Percentiles rank a stretch among this genome's conserved stretches.
These are phyloP conservation scores for Suillus placidus DNA, from an alignment of 768 basidiomycete genomes.

Conservation along the genomic window DNA sequence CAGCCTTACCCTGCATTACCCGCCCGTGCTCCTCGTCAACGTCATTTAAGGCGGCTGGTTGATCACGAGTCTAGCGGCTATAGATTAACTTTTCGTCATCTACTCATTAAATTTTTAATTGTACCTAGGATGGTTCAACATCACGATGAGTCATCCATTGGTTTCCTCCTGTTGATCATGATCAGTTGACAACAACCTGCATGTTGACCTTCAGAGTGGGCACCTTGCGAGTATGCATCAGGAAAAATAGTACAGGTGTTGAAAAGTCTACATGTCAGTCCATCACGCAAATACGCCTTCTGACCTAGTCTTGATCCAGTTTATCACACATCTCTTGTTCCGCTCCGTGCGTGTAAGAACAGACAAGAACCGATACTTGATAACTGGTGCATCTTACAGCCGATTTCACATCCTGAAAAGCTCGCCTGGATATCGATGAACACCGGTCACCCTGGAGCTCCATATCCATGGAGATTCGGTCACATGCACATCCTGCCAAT, in stretches of 20 bases:
- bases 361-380: not conserved
- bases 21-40: not conserved
- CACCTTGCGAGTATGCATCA: slow-evolving; percentile 21
- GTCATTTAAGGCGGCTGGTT: not conserved
- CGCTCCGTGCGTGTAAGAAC: not conserved
- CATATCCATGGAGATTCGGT: not conserved
- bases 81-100: slow-evolving; percentile 15
- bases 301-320: not conserved
- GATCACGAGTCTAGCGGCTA: not conserved
- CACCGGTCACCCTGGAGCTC: not conserved
- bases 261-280: not conserved
- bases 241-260: slow-evolving; percentile 18
- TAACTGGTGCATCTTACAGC: not conserved
- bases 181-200: slow-evolving; percentile 20
- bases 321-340: not conserved
- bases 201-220: slow-evolving; percentile 17
- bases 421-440: not conserved
- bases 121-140: slow-evolving; percentile 14
- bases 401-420: slow-evolving; percentile 2
- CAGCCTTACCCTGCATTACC: not conserved
- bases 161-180: slow-evolving; percentile 17
- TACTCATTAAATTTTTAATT: slow-evolving; percentile 17
- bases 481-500: not conserved
- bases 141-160: slow-evolving; percentile 14
- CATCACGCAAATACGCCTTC: not conserved